Evolutionary conservation across 75 land plant genomes (phyloP).

Genomic region (Selaginella moellendorffii): DNA sequence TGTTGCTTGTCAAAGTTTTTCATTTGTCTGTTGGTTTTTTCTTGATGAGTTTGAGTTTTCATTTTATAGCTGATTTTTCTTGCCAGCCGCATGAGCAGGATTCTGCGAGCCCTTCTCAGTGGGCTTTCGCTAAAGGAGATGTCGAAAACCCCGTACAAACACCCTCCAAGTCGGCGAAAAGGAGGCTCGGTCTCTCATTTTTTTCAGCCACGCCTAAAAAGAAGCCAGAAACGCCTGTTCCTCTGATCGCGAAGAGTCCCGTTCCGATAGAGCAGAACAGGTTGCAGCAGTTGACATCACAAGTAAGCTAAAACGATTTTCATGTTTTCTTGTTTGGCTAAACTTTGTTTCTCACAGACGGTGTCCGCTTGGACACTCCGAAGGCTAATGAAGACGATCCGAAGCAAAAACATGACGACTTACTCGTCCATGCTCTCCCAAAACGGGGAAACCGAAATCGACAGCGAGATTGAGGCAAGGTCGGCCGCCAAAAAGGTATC

Average conservation of each 20-base stretch:
- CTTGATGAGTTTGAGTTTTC: too few relatives aligned
- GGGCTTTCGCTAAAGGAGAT: neutral
- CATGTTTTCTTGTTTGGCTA: neutral
- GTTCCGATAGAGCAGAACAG: slow-evolving; percentile 15
- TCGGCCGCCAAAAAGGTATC: slow-evolving; percentile 24
- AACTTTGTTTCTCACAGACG: slow-evolving; percentile 9
- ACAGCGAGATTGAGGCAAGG: slow-evolving; percentile 17
- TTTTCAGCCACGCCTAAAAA: neutral
- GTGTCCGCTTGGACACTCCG: slow-evolving; percentile 27
- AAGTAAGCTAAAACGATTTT: slow-evolving; percentile 10
- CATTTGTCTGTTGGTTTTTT: too few relatives aligned
- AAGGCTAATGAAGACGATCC: slow-evolving; percentile 21
- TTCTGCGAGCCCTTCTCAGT: neutral
- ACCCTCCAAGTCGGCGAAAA: neutral
- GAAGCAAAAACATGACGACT: slow-evolving; percentile 18
- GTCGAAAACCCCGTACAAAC: neutral
- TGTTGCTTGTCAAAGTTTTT: too few relatives aligned
- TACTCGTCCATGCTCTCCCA: slow-evolving; percentile 18
- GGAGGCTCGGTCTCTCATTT: too few relatives aligned
- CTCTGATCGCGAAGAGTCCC: slow-evolving; percentile 9
- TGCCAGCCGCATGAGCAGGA: too few relatives aligned
- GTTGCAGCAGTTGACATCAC: slow-evolving; percentile 23
- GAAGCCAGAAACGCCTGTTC: neutral
- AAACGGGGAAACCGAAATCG: slow-evolving; percentile 15
- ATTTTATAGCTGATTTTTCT: too few relatives aligned